Conservation (phyloP, 73 alveolate species). For the Durusdinium trenchii region DNA sequence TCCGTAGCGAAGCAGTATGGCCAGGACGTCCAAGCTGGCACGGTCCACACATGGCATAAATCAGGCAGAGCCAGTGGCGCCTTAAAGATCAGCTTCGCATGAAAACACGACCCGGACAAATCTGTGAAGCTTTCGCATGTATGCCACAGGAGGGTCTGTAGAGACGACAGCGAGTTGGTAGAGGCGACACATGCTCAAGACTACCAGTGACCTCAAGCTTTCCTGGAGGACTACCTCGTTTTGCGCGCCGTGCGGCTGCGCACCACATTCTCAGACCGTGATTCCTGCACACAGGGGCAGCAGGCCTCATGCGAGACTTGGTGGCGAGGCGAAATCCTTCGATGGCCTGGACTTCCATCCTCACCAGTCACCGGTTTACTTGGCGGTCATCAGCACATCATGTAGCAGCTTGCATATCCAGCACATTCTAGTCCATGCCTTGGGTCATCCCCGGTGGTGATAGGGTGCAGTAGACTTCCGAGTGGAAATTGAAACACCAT, state of each 20-base stretch:
- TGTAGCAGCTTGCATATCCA: too few relatives aligned
- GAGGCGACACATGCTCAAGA: too few relatives aligned
- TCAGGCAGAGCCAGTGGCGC: background rate
- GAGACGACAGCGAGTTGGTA: too few relatives aligned
- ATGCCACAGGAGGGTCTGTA: too few relatives aligned
- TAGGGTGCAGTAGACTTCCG: too few relatives aligned
- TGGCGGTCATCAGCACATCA: too few relatives aligned
- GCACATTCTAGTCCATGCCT: too few relatives aligned
- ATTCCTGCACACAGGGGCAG: constrained; percentile 93
- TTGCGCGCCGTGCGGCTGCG: constrained; percentile 87
- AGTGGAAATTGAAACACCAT: too few relatives aligned
- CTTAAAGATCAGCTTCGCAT: background rate
- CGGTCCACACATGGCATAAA: background rate
- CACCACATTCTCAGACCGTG: constrained; percentile 87
- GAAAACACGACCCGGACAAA: too few relatives aligned
- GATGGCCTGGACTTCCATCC: background rate
- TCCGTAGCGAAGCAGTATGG: constrained; percentile 94
- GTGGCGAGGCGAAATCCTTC: background rate
- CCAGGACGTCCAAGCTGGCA: background rate
- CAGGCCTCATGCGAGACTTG: constrained; percentile 89
- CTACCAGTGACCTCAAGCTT: background rate
- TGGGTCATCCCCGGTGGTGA: too few relatives aligned
- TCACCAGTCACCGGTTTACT: too few relatives aligned
- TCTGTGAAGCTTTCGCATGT: too few relatives aligned
- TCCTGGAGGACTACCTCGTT: constrained; percentile 57